Evolutionary conservation across 2,329 filamentous ascomycete genomes (phyloP).

Genomic region (Cladobotryum mycophilum): DNA sequence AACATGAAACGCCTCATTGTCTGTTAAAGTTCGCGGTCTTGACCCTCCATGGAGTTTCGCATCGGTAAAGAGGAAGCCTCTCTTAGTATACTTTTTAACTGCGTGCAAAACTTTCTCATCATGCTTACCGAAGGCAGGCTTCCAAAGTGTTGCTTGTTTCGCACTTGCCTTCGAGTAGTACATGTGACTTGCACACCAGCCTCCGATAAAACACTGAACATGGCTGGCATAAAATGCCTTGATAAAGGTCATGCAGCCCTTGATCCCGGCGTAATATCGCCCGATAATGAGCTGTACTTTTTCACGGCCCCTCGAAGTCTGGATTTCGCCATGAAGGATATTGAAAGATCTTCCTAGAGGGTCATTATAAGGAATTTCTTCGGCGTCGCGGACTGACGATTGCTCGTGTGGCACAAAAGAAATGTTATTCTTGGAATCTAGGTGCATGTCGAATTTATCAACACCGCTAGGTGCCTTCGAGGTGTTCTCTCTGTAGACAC

Average conservation of each 20-base stretch:
- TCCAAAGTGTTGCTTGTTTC: slow-evolving; percentile 8
- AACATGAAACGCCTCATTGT: slow-evolving; percentile 4
- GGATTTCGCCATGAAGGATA: slow-evolving; percentile 2
- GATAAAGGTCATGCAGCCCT: slow-evolving; percentile 10
- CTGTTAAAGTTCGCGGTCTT: slow-evolving; percentile 2
- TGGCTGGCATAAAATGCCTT: slow-evolving; percentile 11
- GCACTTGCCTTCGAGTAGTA: slow-evolving; percentile 6
- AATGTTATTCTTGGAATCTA: not conserved
- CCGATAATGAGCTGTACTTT: slow-evolving; percentile 11
- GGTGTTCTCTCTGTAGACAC: not conserved
- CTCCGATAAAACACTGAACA: slow-evolving; percentile 11
- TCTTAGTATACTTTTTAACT: slow-evolving; percentile 5
- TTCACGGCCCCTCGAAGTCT: not conserved
- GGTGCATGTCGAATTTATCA: not conserved
- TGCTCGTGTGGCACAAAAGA: not conserved
- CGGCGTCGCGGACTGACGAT: not conserved
- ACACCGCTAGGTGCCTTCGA: not conserved
- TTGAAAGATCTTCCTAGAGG: not conserved
- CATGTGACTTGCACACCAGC: slow-evolving; percentile 10
- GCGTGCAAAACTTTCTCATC: not conserved
- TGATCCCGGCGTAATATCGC: not conserved
- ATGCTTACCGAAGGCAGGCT: not conserved
- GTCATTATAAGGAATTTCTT: not conserved
- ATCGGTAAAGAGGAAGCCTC: slow-evolving; percentile 6
- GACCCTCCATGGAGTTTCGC: not conserved